These are phyloP conservation scores for Ceratobasidium sp. DNA, from an alignment of 1,284 basidiomycete species.

Conservation along the genomic window DNA sequence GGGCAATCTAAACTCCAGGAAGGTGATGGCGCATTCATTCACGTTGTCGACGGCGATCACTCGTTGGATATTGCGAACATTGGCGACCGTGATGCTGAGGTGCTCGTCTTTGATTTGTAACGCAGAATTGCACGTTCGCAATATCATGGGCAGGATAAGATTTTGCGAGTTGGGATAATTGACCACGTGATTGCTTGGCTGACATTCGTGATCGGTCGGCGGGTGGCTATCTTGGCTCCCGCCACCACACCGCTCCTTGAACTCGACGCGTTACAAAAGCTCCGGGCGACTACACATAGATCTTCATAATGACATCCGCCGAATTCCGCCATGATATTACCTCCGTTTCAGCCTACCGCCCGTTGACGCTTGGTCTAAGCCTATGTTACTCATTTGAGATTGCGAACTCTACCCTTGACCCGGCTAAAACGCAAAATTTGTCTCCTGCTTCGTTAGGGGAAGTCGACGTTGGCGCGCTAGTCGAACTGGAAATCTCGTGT, in stretches of 20 bases:
- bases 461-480: not conserved
- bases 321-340: slow-evolving; percentile 4
- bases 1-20: slow-evolving; percentile 36
- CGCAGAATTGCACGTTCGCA: not conserved
- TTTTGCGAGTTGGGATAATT: not conserved
- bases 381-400: slow-evolving; percentile 21
- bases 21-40: slow-evolving; percentile 44
- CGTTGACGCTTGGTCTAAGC: slow-evolving; percentile 4
- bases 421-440: not conserved
- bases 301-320: not conserved
- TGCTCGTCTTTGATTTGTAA: slow-evolving; percentile 45
- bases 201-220: slow-evolving; percentile 8
- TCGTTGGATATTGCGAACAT: slow-evolving; percentile 39
- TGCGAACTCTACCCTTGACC: not conserved
- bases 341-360: not conserved
- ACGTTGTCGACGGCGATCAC: slow-evolving; percentile 22
- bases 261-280: not conserved
- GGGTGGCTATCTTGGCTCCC: not conserved
- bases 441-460: not conserved
- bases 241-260: not conserved
- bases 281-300: not conserved
- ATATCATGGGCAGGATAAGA: not conserved
- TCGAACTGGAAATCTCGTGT: slow-evolving; percentile 20
- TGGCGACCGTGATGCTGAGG: slow-evolving; percentile 39
- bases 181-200: not conserved